Percentiles rank a stretch among this genome's conserved stretches.
phyloP scores from a whole-genome alignment of 2,329 filamentous ascomycete genomes.

The Cladosporium sp. region DNA sequence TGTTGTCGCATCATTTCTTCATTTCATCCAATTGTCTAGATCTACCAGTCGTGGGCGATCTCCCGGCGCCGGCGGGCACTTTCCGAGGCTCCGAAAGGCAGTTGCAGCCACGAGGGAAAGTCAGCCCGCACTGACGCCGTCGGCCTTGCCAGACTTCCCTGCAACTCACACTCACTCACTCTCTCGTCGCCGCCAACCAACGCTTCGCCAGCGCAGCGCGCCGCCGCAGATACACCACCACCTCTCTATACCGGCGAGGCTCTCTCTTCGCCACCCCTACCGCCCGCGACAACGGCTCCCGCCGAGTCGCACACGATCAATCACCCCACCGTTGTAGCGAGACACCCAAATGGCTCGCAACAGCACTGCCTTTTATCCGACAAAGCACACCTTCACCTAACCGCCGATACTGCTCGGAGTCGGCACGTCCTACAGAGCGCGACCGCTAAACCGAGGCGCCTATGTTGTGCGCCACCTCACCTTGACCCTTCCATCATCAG shows the following conservation, averaged over 20 bases:
- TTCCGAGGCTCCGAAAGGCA: neutral
- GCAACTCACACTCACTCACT: neutral
- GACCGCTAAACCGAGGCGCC: slow-evolving; percentile 13
- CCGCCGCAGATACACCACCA: neutral
- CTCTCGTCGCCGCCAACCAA: neutral
- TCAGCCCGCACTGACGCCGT: neutral
- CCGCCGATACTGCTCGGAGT: slow-evolving; percentile 48
- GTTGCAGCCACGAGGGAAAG: neutral
- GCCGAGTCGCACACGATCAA: slow-evolving; percentile 3
- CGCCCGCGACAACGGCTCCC: slow-evolving; percentile 14
- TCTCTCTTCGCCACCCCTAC: neutral
- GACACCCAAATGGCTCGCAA: slow-evolving; percentile 48
- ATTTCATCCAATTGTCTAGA: neutral
- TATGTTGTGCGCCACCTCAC: slow-evolving; percentile 22
- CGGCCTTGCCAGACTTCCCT: neutral
- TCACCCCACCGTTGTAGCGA: slow-evolving; percentile 12
- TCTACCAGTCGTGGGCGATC: neutral
- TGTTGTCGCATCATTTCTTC: no score
- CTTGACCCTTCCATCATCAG: slow-evolving; percentile 15
- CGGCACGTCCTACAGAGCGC: slow-evolving; percentile 27
- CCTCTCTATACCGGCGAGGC: neutral
- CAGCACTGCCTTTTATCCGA: slow-evolving; percentile 41
- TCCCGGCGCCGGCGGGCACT: neutral
- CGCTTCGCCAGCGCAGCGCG: neutral
- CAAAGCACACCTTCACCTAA: slow-evolving; percentile 52